Evolutionary conservation across 2,329 filamentous ascomycete species (phyloP).

Genomic region (Metarhizium robertsii): DNA sequence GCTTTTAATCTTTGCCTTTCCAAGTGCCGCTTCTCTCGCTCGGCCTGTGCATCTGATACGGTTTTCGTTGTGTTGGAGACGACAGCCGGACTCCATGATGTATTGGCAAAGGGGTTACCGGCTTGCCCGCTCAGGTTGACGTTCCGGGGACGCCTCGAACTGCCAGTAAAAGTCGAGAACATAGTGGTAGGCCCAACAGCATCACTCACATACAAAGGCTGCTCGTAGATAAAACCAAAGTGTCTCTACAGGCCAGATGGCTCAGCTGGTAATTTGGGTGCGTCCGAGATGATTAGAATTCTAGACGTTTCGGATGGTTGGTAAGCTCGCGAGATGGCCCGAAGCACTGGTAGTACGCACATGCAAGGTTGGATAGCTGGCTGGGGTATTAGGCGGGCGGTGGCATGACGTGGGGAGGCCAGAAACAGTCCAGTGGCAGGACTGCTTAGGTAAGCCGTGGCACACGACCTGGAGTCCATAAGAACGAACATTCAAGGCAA

Average conservation of each 20-base stretch:
- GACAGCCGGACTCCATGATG: slow-evolving; percentile 45
- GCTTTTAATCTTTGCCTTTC: slow-evolving; percentile 73
- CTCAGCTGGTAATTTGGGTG: not conserved
- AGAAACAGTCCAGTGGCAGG: too few relatives aligned
- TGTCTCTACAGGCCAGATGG: not conserved
- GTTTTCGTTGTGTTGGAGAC: slow-evolving; percentile 63
- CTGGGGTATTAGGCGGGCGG: too few relatives aligned
- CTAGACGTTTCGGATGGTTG: not conserved
- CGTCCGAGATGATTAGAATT: too few relatives aligned
- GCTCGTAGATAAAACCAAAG: not conserved
- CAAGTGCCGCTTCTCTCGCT: slow-evolving; percentile 68
- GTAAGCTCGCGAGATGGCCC: not conserved
- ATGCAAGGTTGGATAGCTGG: too few relatives aligned
- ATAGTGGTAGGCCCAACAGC: slow-evolving; percentile 36
- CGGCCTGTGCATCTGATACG: slow-evolving; percentile 77
- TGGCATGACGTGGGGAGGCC: too few relatives aligned
- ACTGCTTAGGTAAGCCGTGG: not conserved
- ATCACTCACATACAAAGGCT: not conserved
- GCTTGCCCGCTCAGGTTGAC: slow-evolving; percentile 87
- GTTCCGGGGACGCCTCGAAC: slow-evolving; percentile 74
- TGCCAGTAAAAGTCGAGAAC: slow-evolving; percentile 90
- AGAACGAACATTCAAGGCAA: too few relatives aligned
- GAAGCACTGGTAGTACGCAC: not conserved
- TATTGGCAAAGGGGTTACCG: slow-evolving; percentile 67
- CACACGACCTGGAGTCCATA: not conserved